Percentiles rank a stretch among this genome's conserved stretches.
Conservation (phyloP, 805 yeast genomes). For the Hanseniaspora singularis region DNA sequence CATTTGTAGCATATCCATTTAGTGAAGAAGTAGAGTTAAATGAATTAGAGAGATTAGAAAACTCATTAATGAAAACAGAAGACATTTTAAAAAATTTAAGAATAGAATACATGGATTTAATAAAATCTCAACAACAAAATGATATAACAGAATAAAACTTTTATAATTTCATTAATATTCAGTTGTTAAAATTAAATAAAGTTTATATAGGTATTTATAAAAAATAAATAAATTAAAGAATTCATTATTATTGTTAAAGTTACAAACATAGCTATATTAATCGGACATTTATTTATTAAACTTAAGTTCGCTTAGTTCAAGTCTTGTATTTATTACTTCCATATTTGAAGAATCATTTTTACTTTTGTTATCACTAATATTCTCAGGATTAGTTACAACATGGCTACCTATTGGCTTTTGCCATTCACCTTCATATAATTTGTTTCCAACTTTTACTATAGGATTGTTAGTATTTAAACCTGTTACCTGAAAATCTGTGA, state of each 20-base stretch:
- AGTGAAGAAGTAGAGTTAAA: slow-evolving; percentile 14
- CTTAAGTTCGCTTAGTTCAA: slow-evolving; percentile 9
- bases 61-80: slow-evolving; percentile 5
- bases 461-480: slow-evolving; percentile 48
- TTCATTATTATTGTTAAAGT: neutral
- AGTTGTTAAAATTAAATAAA: too few species aligned
- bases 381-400: slow-evolving; percentile 26
- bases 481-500: slow-evolving; percentile 39
- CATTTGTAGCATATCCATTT: slow-evolving; percentile 6
- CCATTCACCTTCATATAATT: slow-evolving; percentile 68
- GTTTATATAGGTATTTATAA: too few species aligned
- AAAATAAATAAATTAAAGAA: neutral
- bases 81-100: slow-evolving; percentile 7
- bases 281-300: slow-evolving; percentile 7
- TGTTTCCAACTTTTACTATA: slow-evolving; percentile 43
- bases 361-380: slow-evolving; percentile 21
- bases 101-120: slow-evolving; percentile 5
- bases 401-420: slow-evolving; percentile 68
- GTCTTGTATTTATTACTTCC: slow-evolving; percentile 2
- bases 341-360: slow-evolving; percentile 17
- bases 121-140: neutral
- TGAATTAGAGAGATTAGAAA: slow-evolving; percentile 12
- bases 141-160: too few species aligned
- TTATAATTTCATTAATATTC: too few species aligned
- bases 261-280: too few species aligned